These are phyloP conservation scores for Diaporthe caulivora DNA, from an alignment of 2,329 filamentous ascomycete species.

Conservation along the genomic window DNA sequence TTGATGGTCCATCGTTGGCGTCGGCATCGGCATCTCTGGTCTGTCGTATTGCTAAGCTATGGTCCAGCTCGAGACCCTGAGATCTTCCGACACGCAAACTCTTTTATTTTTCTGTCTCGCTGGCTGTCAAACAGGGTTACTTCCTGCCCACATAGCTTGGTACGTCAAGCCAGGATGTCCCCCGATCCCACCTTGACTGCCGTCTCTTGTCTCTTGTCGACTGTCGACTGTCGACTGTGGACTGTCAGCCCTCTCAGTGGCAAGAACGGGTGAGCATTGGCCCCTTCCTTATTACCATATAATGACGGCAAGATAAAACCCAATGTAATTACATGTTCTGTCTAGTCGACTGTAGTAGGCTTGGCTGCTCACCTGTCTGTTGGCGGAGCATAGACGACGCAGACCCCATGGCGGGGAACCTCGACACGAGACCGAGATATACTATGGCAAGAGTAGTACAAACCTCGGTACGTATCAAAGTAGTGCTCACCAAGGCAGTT, in stretches of 20 bases:
- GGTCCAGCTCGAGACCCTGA: conserved; percentile 2
- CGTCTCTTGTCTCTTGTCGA: not conserved
- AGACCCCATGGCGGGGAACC: not conserved
- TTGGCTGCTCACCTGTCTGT: not conserved
- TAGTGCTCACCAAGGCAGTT: no score
- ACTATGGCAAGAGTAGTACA: not conserved
- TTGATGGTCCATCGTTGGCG: not conserved
- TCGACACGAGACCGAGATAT: not conserved
- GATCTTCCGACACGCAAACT: conserved; percentile 1
- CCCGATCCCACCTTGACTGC: conserved; percentile 1
- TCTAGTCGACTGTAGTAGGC: no score
- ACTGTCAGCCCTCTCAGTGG: not conserved
- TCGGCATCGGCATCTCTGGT: conserved; percentile 9
- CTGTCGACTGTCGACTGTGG: not conserved
- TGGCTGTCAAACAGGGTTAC: not conserved
- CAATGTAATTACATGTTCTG: not conserved
- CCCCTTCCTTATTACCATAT: not conserved
- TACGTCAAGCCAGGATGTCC: conserved; percentile 12
- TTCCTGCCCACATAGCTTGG: not conserved
- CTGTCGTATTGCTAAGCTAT: not conserved
- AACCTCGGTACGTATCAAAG: no score
- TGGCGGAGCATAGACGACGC: not conserved
- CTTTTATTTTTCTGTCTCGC: not conserved
- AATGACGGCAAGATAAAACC: conserved; percentile 22
- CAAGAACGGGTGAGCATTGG: not conserved